Percentiles rank a stretch among this genome's conserved stretches.
phyloP scores from a whole-genome alignment of 805 yeast genomes.

The Lachancea sp. region DNA sequence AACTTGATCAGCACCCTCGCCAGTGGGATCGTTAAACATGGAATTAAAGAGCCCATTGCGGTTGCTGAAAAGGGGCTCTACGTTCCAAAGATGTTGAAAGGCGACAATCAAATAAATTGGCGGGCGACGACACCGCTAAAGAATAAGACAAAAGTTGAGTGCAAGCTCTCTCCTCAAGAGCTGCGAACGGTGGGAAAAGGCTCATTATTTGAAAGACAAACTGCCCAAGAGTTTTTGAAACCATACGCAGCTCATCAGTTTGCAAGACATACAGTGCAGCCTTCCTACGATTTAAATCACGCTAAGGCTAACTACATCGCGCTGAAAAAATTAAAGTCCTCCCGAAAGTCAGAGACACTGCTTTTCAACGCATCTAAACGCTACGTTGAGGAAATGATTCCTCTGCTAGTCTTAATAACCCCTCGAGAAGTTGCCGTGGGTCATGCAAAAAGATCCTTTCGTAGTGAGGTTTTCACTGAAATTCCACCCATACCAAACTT shows the following conservation, averaged over 20 bases:
- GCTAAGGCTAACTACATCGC: slow-evolving; percentile 11
- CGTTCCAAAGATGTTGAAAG: not conserved
- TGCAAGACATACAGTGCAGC: slow-evolving; percentile 20
- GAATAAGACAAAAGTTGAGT: not conserved
- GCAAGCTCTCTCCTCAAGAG: slow-evolving; percentile 8
- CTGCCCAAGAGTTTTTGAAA: slow-evolving; percentile 25
- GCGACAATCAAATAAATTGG: not conserved
- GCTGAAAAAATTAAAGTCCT: slow-evolving; percentile 7
- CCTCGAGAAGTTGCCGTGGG: slow-evolving; percentile 16
- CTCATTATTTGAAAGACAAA: slow-evolving; percentile 26
- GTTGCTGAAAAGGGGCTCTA: slow-evolving; percentile 1
- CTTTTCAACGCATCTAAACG: slow-evolving; percentile 13
- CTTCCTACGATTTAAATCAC: slow-evolving; percentile 17
- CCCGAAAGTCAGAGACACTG: slow-evolving; percentile 8
- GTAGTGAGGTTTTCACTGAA: slow-evolving; percentile 25
- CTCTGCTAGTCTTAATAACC: slow-evolving; percentile 21
- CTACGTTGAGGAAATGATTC: slow-evolving; percentile 20
- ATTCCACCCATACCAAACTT: slow-evolving; percentile 35
- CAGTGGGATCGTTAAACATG: slow-evolving; percentile 8
- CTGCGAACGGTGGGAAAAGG: slow-evolving; percentile 25
- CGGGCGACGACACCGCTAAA: too few species aligned
- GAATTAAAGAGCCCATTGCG: slow-evolving; percentile 9
- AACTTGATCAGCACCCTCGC: not conserved
- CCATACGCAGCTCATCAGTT: slow-evolving; percentile 24
- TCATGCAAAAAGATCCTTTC: slow-evolving; percentile 13